Conservation (phyloP, 2,329 filamentous ascomycete genomes). For the Botryosphaeria agaves region DNA sequence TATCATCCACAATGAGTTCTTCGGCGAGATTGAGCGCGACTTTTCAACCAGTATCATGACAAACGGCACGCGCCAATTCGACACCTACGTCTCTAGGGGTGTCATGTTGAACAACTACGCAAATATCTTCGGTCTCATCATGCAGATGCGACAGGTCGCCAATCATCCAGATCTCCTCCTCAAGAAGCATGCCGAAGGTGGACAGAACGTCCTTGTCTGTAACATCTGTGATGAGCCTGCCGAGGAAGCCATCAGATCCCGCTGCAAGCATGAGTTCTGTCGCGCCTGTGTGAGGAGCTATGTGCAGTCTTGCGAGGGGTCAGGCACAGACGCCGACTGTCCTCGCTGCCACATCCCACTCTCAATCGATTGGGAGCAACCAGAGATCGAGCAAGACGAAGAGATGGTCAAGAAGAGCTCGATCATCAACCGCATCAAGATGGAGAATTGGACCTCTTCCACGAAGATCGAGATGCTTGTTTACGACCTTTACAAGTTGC, state of each 20-base stretch:
- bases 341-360: conserved; percentile 83
- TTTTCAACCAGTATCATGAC: conserved; percentile 94
- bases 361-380: conserved; percentile 84
- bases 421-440: conserved; percentile 96
- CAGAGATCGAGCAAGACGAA: conserved; percentile 86
- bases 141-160: conserved; percentile 97
- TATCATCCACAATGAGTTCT: conserved; percentile 84
- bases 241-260: conserved; percentile 83
- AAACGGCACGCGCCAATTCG: conserved; percentile 72
- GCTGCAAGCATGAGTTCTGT: conserved; percentile 87
- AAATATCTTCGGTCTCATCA: conserved; percentile 97
- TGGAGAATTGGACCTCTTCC: conserved; percentile 96
- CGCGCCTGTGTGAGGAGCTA: conserved; percentile 67
- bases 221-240: conserved; percentile 93
- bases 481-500: conserved; percentile 80
- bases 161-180: conserved; percentile 91
- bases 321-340: conserved; percentile 46
- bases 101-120: conserved; percentile 93
- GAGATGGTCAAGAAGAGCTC: conserved; percentile 78
- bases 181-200: conserved; percentile 70
- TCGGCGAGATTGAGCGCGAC: conserved; percentile 89
- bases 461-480: conserved; percentile 96
- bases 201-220: conserved; percentile 81
- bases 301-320: conserved; percentile 56
- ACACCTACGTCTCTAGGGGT: conserved; percentile 87